phyloP scores from a whole-genome alignment of 2,329 filamentous ascomycete species.

The Scedosporium dehoogii region DNA sequence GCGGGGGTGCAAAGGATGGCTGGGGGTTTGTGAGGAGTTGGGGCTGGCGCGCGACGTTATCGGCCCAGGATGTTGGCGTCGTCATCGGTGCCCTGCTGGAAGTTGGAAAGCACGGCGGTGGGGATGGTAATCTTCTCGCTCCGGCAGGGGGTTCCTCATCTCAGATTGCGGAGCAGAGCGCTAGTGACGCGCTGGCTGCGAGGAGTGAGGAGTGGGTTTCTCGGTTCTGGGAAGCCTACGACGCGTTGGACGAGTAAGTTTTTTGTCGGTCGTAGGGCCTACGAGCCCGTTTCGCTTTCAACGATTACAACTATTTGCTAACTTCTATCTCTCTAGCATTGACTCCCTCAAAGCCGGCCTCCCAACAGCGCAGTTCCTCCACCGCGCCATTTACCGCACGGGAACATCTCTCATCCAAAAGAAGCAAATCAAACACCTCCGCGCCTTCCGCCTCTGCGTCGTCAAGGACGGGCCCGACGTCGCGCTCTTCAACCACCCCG shows the following conservation, averaged over 20 bases:
- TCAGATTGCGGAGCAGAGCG: slow-evolving; percentile 29
- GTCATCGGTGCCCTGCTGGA: slow-evolving; percentile 87
- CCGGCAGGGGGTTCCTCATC: background rate
- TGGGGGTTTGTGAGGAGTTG: slow-evolving; percentile 97
- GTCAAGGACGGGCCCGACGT: slow-evolving; percentile 94
- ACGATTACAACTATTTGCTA: slow-evolving; percentile 26
- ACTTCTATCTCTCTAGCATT: slow-evolving; percentile 47
- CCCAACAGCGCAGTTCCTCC: slow-evolving; percentile 76
- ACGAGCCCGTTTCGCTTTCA: slow-evolving; percentile 32
- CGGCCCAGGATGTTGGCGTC: slow-evolving; percentile 88
- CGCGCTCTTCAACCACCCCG: slow-evolving; percentile 82
- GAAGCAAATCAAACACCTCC: slow-evolving; percentile 83
- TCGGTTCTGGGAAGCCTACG: slow-evolving; percentile 63
- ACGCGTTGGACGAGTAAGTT: slow-evolving; percentile 58
- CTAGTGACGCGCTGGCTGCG: slow-evolving; percentile 34
- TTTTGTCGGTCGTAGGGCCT: slow-evolving; percentile 15
- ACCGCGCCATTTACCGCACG: slow-evolving; percentile 86
- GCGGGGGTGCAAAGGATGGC: slow-evolving; percentile 69
- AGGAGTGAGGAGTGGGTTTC: slow-evolving; percentile 56
- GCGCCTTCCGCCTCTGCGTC: slow-evolving; percentile 88
- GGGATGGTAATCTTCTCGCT: slow-evolving; percentile 11
- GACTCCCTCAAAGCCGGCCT: slow-evolving; percentile 67
- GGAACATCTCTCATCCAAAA: slow-evolving; percentile 88
- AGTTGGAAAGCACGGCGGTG: slow-evolving; percentile 56
- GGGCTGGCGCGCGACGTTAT: slow-evolving; percentile 94